Evolutionary conservation across 2,329 filamentous ascomycete species (phyloP), one percentile per base, ranked within the genome.

Genomic region (Epichloe uncinata): DNA sequence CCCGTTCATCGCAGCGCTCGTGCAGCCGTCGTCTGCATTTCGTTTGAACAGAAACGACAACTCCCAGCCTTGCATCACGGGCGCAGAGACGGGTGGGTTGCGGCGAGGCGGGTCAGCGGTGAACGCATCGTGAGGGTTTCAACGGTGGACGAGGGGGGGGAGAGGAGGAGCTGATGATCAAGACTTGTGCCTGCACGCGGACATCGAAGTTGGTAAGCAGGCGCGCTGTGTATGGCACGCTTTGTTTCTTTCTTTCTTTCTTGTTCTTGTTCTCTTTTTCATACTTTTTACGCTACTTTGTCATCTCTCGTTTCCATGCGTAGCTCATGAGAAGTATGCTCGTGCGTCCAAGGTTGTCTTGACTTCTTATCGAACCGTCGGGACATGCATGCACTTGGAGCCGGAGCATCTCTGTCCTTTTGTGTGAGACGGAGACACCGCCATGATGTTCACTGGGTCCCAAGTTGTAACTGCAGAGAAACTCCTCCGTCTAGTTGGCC

Each of bases 401-500:
- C 30, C 0, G 30, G 30, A 11, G 30, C 30, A 11, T 30, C 30
- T 11, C 9, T 30, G 30, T 4, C 3, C 30, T 4, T 4, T 4
- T 9, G 8, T 30, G 30, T 30, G 30, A 30, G 30, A 30, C 30
- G 30, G 9, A 30, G 30, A 30, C 9, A 3, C 30, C 30, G 9
- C 30, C 8, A 30, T 11, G 1, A 30, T 30, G 3, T 30, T 30
- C 30, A 30, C 7, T 4, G 9, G 26, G 7, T 9, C 8, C 26
- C 8, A 4, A 8, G 26, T 9, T 30, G 0, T 0, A 9, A 9
- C 26, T 9, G 26, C 26, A 4, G 26, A 3, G 26, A n/a, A 30
- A 1, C 30, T 30, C 30, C 30, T 30, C 30, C 30, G 30, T 38
- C 52, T 57, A 73, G 58, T 73, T 74, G 48, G 87, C 86, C 70